A percentile compares a stretch with the other conserved stretches of the same genome.
phyloP scores from a whole-genome alignment of 2,329 filamentous ascomycete species.

The Dryadomyces quercivorus region DNA sequence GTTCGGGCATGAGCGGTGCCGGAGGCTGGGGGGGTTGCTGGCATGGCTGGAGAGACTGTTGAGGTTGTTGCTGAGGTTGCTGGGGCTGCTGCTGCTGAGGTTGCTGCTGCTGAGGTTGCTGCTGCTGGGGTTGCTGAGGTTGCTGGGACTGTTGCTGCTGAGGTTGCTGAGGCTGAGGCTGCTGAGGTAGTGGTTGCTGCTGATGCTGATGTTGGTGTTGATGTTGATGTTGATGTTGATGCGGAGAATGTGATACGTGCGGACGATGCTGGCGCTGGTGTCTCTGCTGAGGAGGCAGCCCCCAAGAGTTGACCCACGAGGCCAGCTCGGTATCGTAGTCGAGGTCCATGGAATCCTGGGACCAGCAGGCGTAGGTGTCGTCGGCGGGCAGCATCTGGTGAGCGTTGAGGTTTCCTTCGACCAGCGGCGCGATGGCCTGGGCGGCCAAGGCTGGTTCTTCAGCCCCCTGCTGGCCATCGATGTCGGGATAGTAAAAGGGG shows the following conservation, averaged over 20 bases:
- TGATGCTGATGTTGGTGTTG: neutral
- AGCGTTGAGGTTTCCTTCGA: neutral
- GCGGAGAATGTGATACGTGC: neutral
- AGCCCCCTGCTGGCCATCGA: neutral
- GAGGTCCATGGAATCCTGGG: slow-evolving; percentile 17
- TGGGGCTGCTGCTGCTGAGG: neutral
- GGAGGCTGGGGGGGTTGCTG: neutral
- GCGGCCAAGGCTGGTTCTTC: neutral
- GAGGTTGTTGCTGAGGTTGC: neutral
- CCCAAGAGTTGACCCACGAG: slow-evolving; percentile 13
- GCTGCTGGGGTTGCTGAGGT: neutral
- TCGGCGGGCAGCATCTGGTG: neutral
- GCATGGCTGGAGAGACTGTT: neutral
- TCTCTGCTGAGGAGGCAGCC: neutral
- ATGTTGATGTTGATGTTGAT: neutral
- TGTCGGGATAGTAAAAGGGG: neutral
- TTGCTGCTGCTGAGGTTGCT: neutral
- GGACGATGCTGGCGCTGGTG: neutral
- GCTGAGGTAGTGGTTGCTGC: slow-evolving; percentile 2
- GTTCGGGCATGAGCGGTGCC: neutral
- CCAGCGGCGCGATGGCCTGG: neutral
- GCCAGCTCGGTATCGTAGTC: slow-evolving; percentile 16
- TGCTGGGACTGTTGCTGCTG: neutral
- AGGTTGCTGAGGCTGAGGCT: neutral
- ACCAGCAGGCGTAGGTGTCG: slow-evolving; percentile 8